These are phyloP conservation scores for Lachancea waltii DNA, from an alignment of 805 yeast species.

Conservation along the genomic window DNA sequence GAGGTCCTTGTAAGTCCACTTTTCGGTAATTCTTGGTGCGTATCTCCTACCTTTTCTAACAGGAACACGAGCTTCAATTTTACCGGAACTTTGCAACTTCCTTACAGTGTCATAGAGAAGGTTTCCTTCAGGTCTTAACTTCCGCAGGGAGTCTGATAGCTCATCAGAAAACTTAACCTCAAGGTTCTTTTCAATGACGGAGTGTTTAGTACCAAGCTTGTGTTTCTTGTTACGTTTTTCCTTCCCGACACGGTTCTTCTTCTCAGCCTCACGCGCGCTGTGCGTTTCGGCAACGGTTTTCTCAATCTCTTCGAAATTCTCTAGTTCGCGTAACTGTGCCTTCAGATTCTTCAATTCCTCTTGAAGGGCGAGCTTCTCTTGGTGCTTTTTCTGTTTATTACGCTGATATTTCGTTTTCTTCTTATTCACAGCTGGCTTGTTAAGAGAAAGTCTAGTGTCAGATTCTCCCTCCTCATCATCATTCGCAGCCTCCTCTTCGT, in stretches of 20 bases:
- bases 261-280: conserved; percentile 16
- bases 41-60: conserved; percentile 56
- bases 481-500: conserved; percentile 33
- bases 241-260: conserved; percentile 18
- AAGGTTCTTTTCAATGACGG: conserved; percentile 41
- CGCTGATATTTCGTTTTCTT: conserved; percentile 75
- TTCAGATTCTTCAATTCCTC: conserved; percentile 53
- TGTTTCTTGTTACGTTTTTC: conserved; percentile 33
- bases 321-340: conserved; percentile 52
- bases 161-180: conserved; percentile 88
- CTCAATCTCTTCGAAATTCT: conserved; percentile 37
- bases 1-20: conserved; percentile 90
- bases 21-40: conserved; percentile 74
- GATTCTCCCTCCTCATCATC: conserved; percentile 30
- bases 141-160: conserved; percentile 75
- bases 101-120: conserved; percentile 75
- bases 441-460: conserved; percentile 51
- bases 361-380: conserved; percentile 52
- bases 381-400: conserved; percentile 59
- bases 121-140: conserved; percentile 86
- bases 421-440: conserved; percentile 59
- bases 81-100: conserved; percentile 76
- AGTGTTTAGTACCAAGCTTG: conserved; percentile 41
- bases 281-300: conserved; percentile 21
- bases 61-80: conserved; percentile 77